A percentile compares a stretch with the other conserved stretches of the same genome.
These are phyloP conservation scores for Harringtonia lauricola DNA, from an alignment of 2,329 filamentous ascomycete genomes.

Conservation along the genomic window DNA sequence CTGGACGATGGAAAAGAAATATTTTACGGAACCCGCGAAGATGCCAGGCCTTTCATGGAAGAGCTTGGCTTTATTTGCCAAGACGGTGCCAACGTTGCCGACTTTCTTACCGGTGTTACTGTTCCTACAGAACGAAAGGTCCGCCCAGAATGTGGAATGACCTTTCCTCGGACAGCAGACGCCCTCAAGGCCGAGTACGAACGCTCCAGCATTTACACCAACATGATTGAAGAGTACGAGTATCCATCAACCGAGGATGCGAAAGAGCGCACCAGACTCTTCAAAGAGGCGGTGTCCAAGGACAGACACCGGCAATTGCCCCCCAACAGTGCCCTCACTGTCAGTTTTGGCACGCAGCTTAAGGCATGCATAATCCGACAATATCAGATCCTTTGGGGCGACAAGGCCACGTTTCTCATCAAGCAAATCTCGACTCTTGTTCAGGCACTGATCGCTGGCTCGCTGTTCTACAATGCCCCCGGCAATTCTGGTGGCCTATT, in stretches of 20 bases:
- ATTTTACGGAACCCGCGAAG: slow-evolving; percentile 48
- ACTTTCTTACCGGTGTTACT: slow-evolving; percentile 67
- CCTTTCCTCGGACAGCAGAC: slow-evolving; percentile 48
- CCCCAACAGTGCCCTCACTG: slow-evolving; percentile 34
- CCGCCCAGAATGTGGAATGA: slow-evolving; percentile 51
- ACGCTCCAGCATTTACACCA: slow-evolving; percentile 34
- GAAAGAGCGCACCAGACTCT: slow-evolving; percentile 37
- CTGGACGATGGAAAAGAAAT: slow-evolving; percentile 57
- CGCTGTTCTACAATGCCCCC: slow-evolving; percentile 62
- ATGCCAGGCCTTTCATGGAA: slow-evolving; percentile 54
- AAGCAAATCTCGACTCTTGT: slow-evolving; percentile 70
- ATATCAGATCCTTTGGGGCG: slow-evolving; percentile 68
- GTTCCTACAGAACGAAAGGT: slow-evolving; percentile 65
- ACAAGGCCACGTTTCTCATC: slow-evolving; percentile 63
- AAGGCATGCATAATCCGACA: slow-evolving; percentile 58
- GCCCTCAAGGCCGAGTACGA: slow-evolving; percentile 51
- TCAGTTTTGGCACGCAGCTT: slow-evolving; percentile 59
- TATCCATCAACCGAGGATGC: slow-evolving; percentile 42
- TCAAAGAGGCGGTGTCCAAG: slow-evolving; percentile 26
- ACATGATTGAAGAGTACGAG: slow-evolving; percentile 44
- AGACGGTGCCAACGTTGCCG: slow-evolving; percentile 54
- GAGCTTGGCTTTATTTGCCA: slow-evolving; percentile 53
- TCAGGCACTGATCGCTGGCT: slow-evolving; percentile 64
- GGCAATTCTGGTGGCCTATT: slow-evolving; percentile 53
- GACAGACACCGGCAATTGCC: slow-evolving; percentile 52